Base-by-base conservation (phyloP, 192 early-diverging fungal species). In the Backusella psychrophila region DNA sequence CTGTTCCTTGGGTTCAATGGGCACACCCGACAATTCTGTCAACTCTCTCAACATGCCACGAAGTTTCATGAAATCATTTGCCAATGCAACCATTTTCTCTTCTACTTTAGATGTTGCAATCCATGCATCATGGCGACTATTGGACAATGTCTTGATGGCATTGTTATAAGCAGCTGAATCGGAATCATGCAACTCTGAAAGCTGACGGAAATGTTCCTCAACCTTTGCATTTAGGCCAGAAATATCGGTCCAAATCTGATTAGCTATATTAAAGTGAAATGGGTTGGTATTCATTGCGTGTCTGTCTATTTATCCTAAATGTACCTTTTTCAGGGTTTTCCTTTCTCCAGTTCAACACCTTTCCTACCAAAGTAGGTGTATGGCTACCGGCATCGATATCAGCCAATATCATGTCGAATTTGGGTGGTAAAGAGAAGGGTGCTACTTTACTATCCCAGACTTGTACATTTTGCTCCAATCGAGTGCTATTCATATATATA, bases 311-410 rank as follows among this genome's bases (percentile, higher is more conserved):
- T 39, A 39, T 39, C 38, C 7, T 39, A 39, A 39, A 12, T 39
- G 38, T 68, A 80, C 90, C 89, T 72, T 89, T 87, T 14, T 89
- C 86, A 0, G 90, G 82, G 63, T 94, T 86, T 12, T 73, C 75
- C 78, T 91, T 92, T 39, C 94, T 86, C 97, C 97, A 99, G 36
- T 77, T 85, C 26, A 97, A 85, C 0, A 99, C 94, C 74, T 93
- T 92, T 8, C 89, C 90, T 38, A 96, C 97, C 74, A 99, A 88
- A 56, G 92, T 93, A 14, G 96, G 96, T 1, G 98, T 99, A 86
- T 94, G 93, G 76, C 94, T 95, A 44, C 98, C 98, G 21, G 91
- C 90, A 82, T 95, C 93, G 29, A 99, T 92, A 84, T 99, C 98
- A 9, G 96, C 98, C 71, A 99, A 82, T 72, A 93, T 86, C 65